phyloP scores from a whole-genome alignment of 202 grass and related monocot genomes.

The Cymbopogon flexuosus region DNA sequence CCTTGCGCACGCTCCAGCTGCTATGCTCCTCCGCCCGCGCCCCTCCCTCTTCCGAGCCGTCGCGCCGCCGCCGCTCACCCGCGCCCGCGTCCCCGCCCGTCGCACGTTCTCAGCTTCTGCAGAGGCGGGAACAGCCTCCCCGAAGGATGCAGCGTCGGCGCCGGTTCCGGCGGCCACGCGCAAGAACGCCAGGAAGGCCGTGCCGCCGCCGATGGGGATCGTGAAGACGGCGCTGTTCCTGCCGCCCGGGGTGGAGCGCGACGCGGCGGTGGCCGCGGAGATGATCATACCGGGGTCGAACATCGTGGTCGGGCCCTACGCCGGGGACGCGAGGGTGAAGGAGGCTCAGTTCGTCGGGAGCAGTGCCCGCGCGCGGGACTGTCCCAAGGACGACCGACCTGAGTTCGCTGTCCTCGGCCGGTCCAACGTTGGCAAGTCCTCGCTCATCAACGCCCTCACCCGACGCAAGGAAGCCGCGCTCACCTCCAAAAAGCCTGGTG shows the following conservation, averaged over 20 bases:
- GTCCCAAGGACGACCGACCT: constrained; percentile 74
- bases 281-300: constrained; percentile 79
- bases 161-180: neutral
- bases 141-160: constrained; percentile 9
- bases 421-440: constrained; percentile 94
- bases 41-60: constrained; percentile 35
- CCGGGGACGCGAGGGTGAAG: constrained; percentile 67
- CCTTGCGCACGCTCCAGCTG: constrained; percentile 18
- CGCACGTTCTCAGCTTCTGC: constrained; percentile 2
- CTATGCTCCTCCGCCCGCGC: constrained; percentile 47
- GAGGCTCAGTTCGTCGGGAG: constrained; percentile 67
- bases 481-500: constrained; percentile 93
- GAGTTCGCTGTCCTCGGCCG: constrained; percentile 83
- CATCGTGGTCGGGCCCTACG: constrained; percentile 82
- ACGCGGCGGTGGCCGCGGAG: constrained; percentile 30
- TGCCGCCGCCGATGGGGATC: constrained; percentile 2
- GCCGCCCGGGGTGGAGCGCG: constrained; percentile 55
- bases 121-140: neutral
- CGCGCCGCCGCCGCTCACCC: constrained; percentile 10
- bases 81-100: neutral
- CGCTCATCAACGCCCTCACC: constrained; percentile 78
- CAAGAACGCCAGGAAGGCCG: constrained; percentile 26
- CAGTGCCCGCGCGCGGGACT: constrained; percentile 67
- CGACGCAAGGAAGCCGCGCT: constrained; percentile 85
- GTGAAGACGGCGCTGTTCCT: constrained; percentile 60